A percentile compares a stretch with the other conserved stretches of the same genome.
These are phyloP conservation scores for Arabidopsis arenosa DNA, from an alignment of 345 rosid species.

Conservation along the genomic window DNA sequence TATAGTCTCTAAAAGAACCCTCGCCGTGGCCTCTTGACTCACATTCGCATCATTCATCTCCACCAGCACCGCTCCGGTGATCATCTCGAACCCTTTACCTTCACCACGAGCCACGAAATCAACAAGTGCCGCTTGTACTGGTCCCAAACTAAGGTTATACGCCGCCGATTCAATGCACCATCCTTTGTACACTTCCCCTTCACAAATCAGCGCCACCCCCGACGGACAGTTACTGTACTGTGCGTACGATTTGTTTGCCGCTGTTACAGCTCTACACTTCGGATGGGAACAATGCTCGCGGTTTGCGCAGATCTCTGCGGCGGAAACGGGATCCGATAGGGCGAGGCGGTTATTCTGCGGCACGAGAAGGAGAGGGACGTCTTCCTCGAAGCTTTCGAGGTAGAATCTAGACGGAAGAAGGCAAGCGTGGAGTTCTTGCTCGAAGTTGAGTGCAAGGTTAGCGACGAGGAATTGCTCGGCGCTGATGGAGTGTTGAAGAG, in stretches of 20 bases:
- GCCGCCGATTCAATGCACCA: slow-evolving; percentile 80
- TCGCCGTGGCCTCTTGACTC: slow-evolving; percentile 63
- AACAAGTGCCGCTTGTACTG: slow-evolving; percentile 83
- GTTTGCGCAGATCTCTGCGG: not conserved
- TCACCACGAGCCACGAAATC: slow-evolving; percentile 57
- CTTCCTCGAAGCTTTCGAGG: not conserved
- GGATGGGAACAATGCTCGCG: not conserved
- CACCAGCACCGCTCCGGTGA: slow-evolving; percentile 65
- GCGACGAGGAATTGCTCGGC: slow-evolving; percentile 91
- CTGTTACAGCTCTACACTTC: slow-evolving; percentile 55
- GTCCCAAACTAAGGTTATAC: slow-evolving; percentile 79
- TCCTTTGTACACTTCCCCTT: slow-evolving; percentile 67
- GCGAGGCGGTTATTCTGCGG: slow-evolving; percentile 52
- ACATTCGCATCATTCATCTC: slow-evolving; percentile 67
- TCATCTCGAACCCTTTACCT: slow-evolving; percentile 63
- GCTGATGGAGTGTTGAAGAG: slow-evolving; percentile 62
- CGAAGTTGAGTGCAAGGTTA: slow-evolving; percentile 62
- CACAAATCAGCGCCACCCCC: slow-evolving; percentile 63
- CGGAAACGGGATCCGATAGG: not conserved
- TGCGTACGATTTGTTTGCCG: slow-evolving; percentile 75
- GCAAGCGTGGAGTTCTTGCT: not conserved
- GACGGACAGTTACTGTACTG: slow-evolving; percentile 81
- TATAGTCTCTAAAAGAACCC: slow-evolving; percentile 56
- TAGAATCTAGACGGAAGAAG: not conserved
- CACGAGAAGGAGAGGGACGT: slow-evolving; percentile 56